Base-by-base conservation (phyloP, 305 asterid species). In the Fraxinus xanthoxyloides region DNA sequence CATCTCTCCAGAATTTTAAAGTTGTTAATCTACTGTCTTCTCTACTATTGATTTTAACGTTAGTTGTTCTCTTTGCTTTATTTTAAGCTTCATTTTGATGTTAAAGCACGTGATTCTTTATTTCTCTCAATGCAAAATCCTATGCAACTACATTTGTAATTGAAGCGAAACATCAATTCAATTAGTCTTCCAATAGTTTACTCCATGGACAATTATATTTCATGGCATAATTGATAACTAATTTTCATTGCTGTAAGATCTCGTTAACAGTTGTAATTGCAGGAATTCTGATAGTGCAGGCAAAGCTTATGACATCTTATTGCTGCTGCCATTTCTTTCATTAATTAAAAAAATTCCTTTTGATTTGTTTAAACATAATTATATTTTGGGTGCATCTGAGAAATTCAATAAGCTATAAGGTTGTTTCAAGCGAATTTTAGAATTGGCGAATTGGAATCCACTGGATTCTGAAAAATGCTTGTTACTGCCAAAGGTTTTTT, bases 241-340 rank as follows among this genome's bases (percentile, higher is more conserved):
- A 90, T 88, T 59, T 56, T 32, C 86, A 30, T 74, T 79, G 80
- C 81, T 82, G 77, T 80, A 85, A 83, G 87, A 79, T 87, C 79
- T 76, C 78, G 77, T 84, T 70, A 72, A 81, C 88, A 83, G 86
- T 88, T 85, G 76, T 74, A 84, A 77, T 77, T 87, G 93, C 93
- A 90, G 92, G 92, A 81, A 80, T 51, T 79, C 79, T 13, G 67
- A 30, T 77, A 81, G 77, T 82, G 86, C 87, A 61, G 86, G 86
- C 76, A 36, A 81, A 83, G 86, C 86, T 84, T 83, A 72, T 82
- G 82, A 78, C 86, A 86, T 80, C 72, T 83, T 86, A 83, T 72
- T 76, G 81, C 83, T 30, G 87, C 88, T 82, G 80, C 86, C 63
- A 67, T 76, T 74, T 75, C 46, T 77, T 77, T 74, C 69, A 54